A percentile compares a stretch with the other conserved stretches of the same genome.
phyloP scores from a whole-genome alignment of 257 asterid species.

The Solanum commersonii region DNA sequence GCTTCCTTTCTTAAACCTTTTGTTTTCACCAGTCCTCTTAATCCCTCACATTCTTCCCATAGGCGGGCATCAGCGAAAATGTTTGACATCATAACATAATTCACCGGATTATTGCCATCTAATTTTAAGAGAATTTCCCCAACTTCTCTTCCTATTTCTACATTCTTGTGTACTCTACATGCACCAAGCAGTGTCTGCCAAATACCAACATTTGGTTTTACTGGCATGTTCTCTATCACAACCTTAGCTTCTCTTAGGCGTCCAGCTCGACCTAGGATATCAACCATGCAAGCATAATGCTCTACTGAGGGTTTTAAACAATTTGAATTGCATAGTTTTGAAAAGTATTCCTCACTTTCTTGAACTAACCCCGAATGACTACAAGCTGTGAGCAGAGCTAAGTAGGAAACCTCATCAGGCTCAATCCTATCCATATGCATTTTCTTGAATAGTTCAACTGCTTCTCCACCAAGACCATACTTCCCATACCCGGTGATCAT shows the following conservation, averaged over 20 bases:
- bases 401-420: conserved; percentile 48
- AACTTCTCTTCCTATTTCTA: conserved; percentile 40
- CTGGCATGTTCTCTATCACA: conserved; percentile 43
- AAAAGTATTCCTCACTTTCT: conserved; percentile 39
- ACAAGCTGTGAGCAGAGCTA: conserved; percentile 57
- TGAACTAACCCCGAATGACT: conserved; percentile 57
- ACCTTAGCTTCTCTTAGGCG: conserved; percentile 40
- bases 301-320: conserved; percentile 38
- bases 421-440: conserved; percentile 33
- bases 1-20: conserved; percentile 52
- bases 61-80: conserved; percentile 34
- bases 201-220: conserved; percentile 39
- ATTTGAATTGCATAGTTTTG: conserved; percentile 25
- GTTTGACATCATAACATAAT: conserved; percentile 45
- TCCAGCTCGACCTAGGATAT: conserved; percentile 54
- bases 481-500: conserved; percentile 56
- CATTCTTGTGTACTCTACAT: conserved; percentile 37
- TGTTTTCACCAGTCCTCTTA: conserved; percentile 26
- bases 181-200: conserved; percentile 60
- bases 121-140: conserved; percentile 34
- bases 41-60: conserved; percentile 48
- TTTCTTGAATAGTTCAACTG: conserved; percentile 34
- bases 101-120: conserved; percentile 44
- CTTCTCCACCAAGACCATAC: conserved; percentile 44
- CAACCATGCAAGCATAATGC: conserved; percentile 64